phyloP scores from a whole-genome alignment of 2,329 filamentous ascomycete species.

The Claviceps lovelessii region DNA sequence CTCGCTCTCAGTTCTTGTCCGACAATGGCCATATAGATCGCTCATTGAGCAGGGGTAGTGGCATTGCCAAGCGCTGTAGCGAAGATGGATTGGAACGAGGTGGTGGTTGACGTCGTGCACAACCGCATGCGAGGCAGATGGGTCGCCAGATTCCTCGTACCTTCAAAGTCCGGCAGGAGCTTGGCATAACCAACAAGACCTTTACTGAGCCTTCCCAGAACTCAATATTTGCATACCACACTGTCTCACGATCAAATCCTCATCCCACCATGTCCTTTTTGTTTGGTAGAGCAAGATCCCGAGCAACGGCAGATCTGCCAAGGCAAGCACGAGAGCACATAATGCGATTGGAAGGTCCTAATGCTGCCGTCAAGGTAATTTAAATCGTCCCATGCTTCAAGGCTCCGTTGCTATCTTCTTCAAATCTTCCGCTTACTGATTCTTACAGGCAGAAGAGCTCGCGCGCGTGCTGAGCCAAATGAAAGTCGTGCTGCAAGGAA shows the following conservation, averaged over 20 bases:
- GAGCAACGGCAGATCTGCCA: slow-evolving; percentile 38
- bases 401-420: neutral
- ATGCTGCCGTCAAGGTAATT: slow-evolving; percentile 32
- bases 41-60: neutral
- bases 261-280: slow-evolving; percentile 35
- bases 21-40: neutral
- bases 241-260: neutral
- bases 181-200: neutral
- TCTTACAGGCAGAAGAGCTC: slow-evolving; percentile 63
- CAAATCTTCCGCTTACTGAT: slow-evolving; percentile 7
- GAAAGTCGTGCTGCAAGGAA: slow-evolving; percentile 87
- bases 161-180: neutral
- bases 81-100: neutral
- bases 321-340: slow-evolving; percentile 43
- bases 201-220: neutral
- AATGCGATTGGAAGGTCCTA: slow-evolving; percentile 35
- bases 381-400: neutral
- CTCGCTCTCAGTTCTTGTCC: neutral
- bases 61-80: neutral
- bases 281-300: slow-evolving; percentile 37
- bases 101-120: neutral
- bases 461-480: slow-evolving; percentile 77
- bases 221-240: neutral
- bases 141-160: neutral
- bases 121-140: neutral